These are phyloP conservation scores for Elsinoe perseae DNA, from an alignment of 2,329 filamentous ascomycete species.

Conservation along the genomic window DNA sequence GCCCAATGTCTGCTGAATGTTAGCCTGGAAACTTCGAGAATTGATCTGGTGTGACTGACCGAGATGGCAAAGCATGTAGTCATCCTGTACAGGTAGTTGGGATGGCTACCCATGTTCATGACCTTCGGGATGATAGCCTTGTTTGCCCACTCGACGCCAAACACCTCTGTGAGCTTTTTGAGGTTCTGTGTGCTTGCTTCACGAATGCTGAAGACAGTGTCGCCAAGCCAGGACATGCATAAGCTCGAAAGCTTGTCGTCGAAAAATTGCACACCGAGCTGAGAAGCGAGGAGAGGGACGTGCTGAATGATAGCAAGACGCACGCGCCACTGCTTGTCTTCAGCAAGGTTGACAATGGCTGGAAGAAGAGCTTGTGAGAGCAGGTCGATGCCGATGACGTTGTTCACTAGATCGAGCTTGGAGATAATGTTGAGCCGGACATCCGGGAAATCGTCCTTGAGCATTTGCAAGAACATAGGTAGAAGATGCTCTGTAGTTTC, in stretches of 20 bases:
- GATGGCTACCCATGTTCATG: slow-evolving; percentile 94
- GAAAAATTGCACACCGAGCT: slow-evolving; percentile 95
- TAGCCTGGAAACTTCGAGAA: slow-evolving; percentile 14
- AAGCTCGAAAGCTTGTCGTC: slow-evolving; percentile 92
- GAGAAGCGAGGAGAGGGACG: slow-evolving; percentile 89
- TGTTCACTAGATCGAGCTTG: slow-evolving; percentile 97
- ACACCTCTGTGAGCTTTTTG: slow-evolving; percentile 97
- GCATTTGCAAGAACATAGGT: slow-evolving; percentile 98
- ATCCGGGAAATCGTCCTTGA: slow-evolving; percentile 98
- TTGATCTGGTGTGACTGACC: slow-evolving; percentile 51
- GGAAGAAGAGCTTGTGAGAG: slow-evolving; percentile 94
- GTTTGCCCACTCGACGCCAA: slow-evolving; percentile 95
- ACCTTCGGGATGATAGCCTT: slow-evolving; percentile 98
- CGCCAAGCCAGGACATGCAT: slow-evolving; percentile 97
- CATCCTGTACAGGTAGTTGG: slow-evolving; percentile 99
- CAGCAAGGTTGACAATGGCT: slow-evolving; percentile 91
- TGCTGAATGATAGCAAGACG: slow-evolving; percentile 98
- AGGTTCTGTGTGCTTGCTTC: slow-evolving; percentile 96
- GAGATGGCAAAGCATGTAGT: slow-evolving; percentile 99
- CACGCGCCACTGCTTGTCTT: slow-evolving; percentile 99
- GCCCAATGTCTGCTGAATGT: slow-evolving; percentile 69
- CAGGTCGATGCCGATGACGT: slow-evolving; percentile 96
- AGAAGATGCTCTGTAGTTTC: slow-evolving; percentile 95
- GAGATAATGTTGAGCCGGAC: slow-evolving; percentile 98
- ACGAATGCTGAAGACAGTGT: slow-evolving; percentile 96